Conservation (phyloP, 2,329 filamentous ascomycete genomes). For the Ophiostoma tasmaniense region DNA sequence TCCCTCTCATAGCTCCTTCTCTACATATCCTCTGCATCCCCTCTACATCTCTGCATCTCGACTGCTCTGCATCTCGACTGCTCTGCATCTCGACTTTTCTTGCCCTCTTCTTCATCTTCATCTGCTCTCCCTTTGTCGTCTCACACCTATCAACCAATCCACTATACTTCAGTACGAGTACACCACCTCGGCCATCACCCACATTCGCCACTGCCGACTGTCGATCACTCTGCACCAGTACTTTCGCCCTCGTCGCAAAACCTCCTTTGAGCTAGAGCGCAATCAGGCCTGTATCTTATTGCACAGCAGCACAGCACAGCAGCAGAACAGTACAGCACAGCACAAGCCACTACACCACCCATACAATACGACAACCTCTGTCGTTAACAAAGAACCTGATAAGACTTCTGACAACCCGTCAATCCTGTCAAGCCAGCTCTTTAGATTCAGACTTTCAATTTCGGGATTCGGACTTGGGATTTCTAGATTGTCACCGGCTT, state of each 20-base stretch:
- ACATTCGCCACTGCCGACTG: neutral
- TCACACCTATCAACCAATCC: neutral
- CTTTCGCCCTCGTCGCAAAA: neutral
- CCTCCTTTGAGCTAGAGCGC: neutral
- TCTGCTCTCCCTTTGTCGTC: neutral
- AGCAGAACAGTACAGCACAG: too few relatives aligned
- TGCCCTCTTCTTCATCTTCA: neutral
- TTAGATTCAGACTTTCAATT: too few relatives aligned
- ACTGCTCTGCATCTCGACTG: neutral
- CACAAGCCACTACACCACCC: too few relatives aligned
- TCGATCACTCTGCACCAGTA: neutral
- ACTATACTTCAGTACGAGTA: too few relatives aligned
- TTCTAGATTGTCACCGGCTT: neutral
- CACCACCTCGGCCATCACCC: too few relatives aligned
- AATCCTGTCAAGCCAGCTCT: neutral
- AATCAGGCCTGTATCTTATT: neutral
- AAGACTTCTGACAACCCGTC: neutral
- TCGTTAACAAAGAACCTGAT: conserved; percentile 5
- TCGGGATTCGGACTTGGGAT: too few relatives aligned
- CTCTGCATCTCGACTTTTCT: neutral
- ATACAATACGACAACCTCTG: too few relatives aligned
- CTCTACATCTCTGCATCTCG: neutral
- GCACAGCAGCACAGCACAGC: neutral
- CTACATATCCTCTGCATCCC: conserved; percentile 2
- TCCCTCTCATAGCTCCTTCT: neutral